A percentile compares a stretch with the other conserved stretches of the same genome.
These are phyloP conservation scores for Acer yangbiense DNA, from an alignment of 345 rosid genomes.

Conservation along the genomic window DNA sequence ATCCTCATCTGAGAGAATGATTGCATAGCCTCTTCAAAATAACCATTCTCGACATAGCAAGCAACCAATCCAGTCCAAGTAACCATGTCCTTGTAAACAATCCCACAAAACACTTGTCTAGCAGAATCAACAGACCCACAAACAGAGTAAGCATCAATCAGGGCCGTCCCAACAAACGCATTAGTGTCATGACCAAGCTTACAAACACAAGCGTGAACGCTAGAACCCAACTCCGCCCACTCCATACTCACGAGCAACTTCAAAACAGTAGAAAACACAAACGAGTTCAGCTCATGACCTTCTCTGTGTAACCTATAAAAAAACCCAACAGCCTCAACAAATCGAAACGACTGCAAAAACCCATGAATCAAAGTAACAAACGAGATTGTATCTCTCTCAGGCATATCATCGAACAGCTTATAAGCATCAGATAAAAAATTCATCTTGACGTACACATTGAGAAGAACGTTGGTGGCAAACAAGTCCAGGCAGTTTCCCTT, in stretches of 20 bases:
- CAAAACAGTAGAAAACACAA: conserved; percentile 69
- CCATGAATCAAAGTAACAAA: conserved; percentile 69
- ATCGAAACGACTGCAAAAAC: conserved; percentile 26
- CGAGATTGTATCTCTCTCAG: conserved; percentile 58
- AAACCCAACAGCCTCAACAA: conserved; percentile 47
- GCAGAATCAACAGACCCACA: conserved; percentile 54
- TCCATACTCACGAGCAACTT: conserved; percentile 59
- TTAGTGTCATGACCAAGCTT: conserved; percentile 71
- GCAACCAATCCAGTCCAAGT: conserved; percentile 80
- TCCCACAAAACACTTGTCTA: conserved; percentile 63
- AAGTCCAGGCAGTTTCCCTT: conserved; percentile 75
- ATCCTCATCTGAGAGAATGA: conserved; percentile 59
- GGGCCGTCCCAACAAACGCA: conserved; percentile 80
- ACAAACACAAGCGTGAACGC: conserved; percentile 61
- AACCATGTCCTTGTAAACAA: conserved; percentile 69
- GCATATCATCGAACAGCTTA: conserved; percentile 74
- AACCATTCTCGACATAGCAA: conserved; percentile 71
- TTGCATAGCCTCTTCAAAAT: conserved; percentile 53
- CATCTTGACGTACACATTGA: conserved; percentile 50
- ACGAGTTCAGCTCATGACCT: conserved; percentile 77
- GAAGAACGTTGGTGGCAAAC: conserved; percentile 62
- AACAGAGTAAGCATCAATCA: conserved; percentile 68
- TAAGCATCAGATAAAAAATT: conserved; percentile 41
- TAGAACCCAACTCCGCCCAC: conserved; percentile 44
- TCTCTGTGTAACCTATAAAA: conserved; percentile 60